A percentile compares a stretch with the other conserved stretches of the same genome.
Evolutionary conservation across 306 rosid genomes (phyloP).

Genomic region (Lathyrus sativus): DNA sequence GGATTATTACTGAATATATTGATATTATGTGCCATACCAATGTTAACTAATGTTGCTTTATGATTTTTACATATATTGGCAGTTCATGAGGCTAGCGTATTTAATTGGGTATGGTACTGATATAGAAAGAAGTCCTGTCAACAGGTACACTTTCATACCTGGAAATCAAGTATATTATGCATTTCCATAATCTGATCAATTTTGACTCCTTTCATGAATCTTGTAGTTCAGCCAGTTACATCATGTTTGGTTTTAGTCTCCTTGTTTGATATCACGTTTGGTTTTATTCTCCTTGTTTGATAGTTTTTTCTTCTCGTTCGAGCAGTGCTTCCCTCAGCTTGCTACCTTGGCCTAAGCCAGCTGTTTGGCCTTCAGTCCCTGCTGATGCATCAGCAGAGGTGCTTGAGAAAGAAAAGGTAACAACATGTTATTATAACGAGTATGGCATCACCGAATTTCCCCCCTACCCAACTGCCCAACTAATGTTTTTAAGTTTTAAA

Average conservation of each 20-base stretch:
- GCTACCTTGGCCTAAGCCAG: conserved; percentile 99
- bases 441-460: conserved; percentile 22
- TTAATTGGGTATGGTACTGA: conserved; percentile 84
- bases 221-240: conserved; percentile 24
- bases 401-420: conserved; percentile 89
- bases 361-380: conserved; percentile 89
- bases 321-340: conserved; percentile 92
- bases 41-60: conserved; percentile 31
- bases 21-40: conserved; percentile 22
- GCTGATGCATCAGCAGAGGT: conserved; percentile 84
- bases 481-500: not conserved
- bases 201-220: conserved; percentile 21
- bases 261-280: conserved; percentile 26
- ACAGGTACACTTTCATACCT: conserved; percentile 64
- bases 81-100: conserved; percentile 99
- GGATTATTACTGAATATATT: conserved; percentile 24
- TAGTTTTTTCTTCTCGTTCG: conserved; percentile 37
- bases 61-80: conserved; percentile 54
- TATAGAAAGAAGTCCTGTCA: conserved; percentile 94
- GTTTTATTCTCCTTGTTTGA: conserved; percentile 18
- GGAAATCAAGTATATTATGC: conserved; percentile 19
- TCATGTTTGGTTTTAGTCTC: conserved; percentile 24
- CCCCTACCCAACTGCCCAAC: not conserved
- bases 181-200: conserved; percentile 32
- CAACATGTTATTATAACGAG: conserved; percentile 20